phyloP scores from a whole-genome alignment of 169 alveolate genomes.

The Plasmodium inui region DNA sequence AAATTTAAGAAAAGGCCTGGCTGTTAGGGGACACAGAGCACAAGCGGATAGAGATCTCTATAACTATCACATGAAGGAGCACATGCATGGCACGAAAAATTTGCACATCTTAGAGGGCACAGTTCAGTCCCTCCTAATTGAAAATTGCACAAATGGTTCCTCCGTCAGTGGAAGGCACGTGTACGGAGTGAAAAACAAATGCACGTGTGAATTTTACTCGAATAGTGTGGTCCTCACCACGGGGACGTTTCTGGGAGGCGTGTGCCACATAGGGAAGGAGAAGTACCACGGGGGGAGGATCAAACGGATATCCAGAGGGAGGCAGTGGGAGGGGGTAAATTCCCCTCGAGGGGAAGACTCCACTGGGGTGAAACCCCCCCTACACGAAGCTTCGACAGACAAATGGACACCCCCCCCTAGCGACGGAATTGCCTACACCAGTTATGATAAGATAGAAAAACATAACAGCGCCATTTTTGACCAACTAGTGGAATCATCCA shows the following conservation, averaged over 20 bases:
- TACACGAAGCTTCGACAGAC: neutral
- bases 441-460: neutral
- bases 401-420: neutral
- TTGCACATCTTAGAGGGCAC: slow-evolving; percentile 73
- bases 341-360: neutral
- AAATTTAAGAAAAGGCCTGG: slow-evolving; percentile 92
- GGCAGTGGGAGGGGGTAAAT: neutral
- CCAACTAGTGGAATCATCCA: slow-evolving; percentile 37
- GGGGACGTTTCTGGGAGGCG: slow-evolving; percentile 93
- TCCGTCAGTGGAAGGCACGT: slow-evolving; percentile 54
- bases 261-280: slow-evolving; percentile 88
- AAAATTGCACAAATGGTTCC: slow-evolving; percentile 30
- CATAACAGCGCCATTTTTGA: neutral
- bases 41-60: slow-evolving; percentile 92
- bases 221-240: slow-evolving; percentile 90
- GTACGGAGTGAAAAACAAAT: slow-evolving; percentile 80
- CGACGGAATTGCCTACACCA: neutral
- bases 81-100: neutral
- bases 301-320: slow-evolving; percentile 4
- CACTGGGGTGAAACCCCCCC: neutral
- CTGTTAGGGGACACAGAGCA: slow-evolving; percentile 94
- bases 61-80: slow-evolving; percentile 81
- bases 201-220: slow-evolving; percentile 66
- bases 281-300: slow-evolving; percentile 66
- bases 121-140: slow-evolving; percentile 79